These are phyloP conservation scores for Benincasa hispida DNA, from an alignment of 306 rosid species.

Conservation along the genomic window DNA sequence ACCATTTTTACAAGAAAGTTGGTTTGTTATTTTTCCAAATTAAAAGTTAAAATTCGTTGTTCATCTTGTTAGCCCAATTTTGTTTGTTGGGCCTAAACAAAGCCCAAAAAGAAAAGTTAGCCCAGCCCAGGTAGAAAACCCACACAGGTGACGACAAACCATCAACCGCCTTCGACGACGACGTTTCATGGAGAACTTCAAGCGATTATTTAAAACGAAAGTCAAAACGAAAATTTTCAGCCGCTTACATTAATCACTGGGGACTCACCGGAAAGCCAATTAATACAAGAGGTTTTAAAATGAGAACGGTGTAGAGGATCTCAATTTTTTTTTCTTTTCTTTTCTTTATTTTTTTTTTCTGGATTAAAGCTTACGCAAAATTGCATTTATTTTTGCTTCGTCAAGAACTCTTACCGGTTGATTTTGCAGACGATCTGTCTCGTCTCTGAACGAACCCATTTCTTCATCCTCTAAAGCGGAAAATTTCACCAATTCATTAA, in stretches of 20 bases:
- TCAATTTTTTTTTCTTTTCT: background rate
- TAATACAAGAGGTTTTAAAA: background rate
- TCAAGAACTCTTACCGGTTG: slow-evolving; percentile 12
- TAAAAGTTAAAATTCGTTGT: no score
- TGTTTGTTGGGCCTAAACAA: background rate
- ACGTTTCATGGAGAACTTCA: background rate
- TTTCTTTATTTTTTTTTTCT: background rate
- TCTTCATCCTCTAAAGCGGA: slow-evolving; percentile 4
- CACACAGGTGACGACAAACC: background rate
- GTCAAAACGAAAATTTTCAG: background rate
- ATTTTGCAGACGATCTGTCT: slow-evolving; percentile 38
- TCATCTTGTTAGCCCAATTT: no score
- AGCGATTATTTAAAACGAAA: background rate
- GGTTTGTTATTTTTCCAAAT: no score
- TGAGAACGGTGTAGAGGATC: background rate
- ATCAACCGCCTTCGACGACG: background rate
- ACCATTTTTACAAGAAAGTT: no score
- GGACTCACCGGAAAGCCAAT: background rate
- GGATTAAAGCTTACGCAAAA: slow-evolving; percentile 14
- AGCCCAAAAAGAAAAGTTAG: background rate
- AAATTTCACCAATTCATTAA: background rate
- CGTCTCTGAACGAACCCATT: slow-evolving; percentile 31
- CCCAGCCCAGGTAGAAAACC: background rate
- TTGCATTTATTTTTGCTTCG: slow-evolving; percentile 8
- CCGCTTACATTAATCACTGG: background rate